Base-by-base conservation (phyloP, 495 filamentous ascomycete species). In the Amniculicola lignicola region DNA sequence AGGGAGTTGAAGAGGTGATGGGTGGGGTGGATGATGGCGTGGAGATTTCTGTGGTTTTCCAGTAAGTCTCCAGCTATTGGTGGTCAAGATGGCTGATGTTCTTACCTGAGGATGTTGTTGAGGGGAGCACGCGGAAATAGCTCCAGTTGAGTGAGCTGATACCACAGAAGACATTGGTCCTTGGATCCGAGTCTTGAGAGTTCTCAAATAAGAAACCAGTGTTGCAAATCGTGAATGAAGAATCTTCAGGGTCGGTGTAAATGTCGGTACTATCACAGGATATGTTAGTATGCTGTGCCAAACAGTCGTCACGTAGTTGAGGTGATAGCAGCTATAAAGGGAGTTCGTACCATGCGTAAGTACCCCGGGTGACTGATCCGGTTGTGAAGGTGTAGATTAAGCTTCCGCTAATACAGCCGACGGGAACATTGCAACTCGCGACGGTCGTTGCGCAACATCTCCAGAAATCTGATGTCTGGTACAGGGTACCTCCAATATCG, bases 161-260 rank as follows among this genome's bases (percentile, higher is more conserved):
- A 33, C 54, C 54, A 25, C 54, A 57, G 29, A 57, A 57, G 36
- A 57, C 19, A 19, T 57, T 57, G 21, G 46, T 50, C 16, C 19
- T 24, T 23, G 54, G 45, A 57, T 33, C 29, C 14, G 45, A 35
- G 19, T 57, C 54, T 36, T 43, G 14, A 4, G 46, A 36, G 38
- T 57, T 57, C 19, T 57, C 54, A 31, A 33, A 57, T 28, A 51
- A 16, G 41, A 51, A 57, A 12, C 45, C 54, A 3, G 36, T 57
- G 16, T 57, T 57, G 46, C 54, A 57, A 0, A 57, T 23, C 2
- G 54, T 51, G 38, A 43, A 57, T 10, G 38, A 51, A n/a, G n/a
- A 21, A 37, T 57, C 45, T 38, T 23, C 29, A 4, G 41, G 16
- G 19, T 45, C 52, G 6, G 54, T 57, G 19, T 33, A 57, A n/a